Conservation (phyloP, 2,329 filamentous ascomycete species). For the Cladosporium sp. region DNA sequence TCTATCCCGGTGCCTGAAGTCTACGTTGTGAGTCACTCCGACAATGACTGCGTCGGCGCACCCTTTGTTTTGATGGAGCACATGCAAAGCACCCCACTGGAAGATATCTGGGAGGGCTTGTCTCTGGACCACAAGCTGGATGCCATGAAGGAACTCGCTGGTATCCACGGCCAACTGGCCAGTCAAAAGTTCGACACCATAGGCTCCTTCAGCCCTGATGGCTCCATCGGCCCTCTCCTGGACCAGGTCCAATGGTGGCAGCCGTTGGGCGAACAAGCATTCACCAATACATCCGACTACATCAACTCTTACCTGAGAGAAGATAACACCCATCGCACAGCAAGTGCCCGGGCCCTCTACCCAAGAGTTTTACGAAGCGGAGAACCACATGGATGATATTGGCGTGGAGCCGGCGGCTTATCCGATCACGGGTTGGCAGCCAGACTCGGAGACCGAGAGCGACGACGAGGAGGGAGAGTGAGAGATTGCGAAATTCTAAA, state of each 20-base stretch:
- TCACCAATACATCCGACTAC: neutral
- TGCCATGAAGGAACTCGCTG: no score
- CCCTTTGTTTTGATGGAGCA: constrained; percentile 23
- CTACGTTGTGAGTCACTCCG: constrained; percentile 9
- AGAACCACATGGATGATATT: neutral
- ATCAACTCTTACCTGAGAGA: neutral
- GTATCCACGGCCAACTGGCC: neutral
- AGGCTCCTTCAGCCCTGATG: neutral
- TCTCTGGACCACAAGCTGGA: no score
- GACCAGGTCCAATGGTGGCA: neutral
- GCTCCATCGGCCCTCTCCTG: neutral
- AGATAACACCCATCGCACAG: neutral
- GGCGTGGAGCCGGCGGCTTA: neutral
- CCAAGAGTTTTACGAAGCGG: neutral
- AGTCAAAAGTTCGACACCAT: neutral
- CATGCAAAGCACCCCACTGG: no score
- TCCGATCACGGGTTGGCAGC: neutral
- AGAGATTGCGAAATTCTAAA: no score
- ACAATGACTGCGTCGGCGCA: constrained; percentile 20
- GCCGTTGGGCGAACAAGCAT: neutral
- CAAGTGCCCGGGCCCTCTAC: neutral
- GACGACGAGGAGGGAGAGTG: neutral
- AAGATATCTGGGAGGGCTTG: no score
- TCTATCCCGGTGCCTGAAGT: neutral
- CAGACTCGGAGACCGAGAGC: neutral